phyloP scores from a whole-genome alignment of 2,329 filamentous ascomycete genomes.

The Zymoseptoria brevis region DNA sequence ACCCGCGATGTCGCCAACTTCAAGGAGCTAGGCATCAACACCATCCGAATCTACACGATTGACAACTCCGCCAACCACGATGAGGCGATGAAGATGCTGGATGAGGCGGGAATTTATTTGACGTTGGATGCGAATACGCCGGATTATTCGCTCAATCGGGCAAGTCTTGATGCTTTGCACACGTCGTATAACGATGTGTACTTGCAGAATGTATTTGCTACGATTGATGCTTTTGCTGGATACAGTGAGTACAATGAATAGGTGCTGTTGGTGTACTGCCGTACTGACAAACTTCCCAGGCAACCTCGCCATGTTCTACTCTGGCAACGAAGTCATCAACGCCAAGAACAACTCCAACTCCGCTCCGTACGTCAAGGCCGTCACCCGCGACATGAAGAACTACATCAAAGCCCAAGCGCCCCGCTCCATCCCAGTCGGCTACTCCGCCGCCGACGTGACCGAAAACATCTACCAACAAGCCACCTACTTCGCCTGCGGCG shows the following conservation, averaged over 20 bases:
- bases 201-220: conserved; percentile 78
- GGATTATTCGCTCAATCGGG: conserved; percentile 77
- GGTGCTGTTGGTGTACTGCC: conserved; percentile 29
- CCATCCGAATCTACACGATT: conserved; percentile 84
- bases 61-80: conserved; percentile 79
- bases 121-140: conserved; percentile 86
- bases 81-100: conserved; percentile 72
- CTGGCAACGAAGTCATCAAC: conserved; percentile 68
- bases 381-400: conserved; percentile 72
- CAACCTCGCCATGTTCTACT: conserved; percentile 81
- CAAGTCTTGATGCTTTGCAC: conserved; percentile 44
- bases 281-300: conserved; percentile 24
- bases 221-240: conserved; percentile 71
- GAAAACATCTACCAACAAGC: conserved; percentile 80
- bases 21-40: conserved; percentile 79
- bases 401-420: conserved; percentile 65
- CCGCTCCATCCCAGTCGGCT: conserved; percentile 68
- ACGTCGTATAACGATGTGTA: conserved; percentile 80
- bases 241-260: conserved; percentile 47
- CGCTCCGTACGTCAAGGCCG: conserved; percentile 62
- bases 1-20: conserved; percentile 72
- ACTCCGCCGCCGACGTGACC: conserved; percentile 77
- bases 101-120: conserved; percentile 82
- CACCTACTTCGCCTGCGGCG: conserved; percentile 85
- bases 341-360: conserved; percentile 53